These are phyloP conservation scores for Boletellus deceptivus DNA, from an alignment of 1,284 basidiomycete genomes.

Conservation along the genomic window DNA sequence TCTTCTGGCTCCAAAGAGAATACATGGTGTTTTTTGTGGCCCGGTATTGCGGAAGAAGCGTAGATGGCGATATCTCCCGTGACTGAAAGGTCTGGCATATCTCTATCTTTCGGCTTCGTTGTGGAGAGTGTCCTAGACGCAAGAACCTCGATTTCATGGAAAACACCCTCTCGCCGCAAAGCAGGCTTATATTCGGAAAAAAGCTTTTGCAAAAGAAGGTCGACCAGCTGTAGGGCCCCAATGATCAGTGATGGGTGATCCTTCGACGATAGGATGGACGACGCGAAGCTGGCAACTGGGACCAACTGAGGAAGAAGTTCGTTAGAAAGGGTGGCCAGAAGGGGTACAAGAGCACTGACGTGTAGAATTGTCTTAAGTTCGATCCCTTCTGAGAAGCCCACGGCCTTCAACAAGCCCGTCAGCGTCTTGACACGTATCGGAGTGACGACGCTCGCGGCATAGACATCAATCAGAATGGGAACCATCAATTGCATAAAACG, in stretches of 20 bases:
- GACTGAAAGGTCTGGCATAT: constrained; percentile 39
- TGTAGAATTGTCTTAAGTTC: constrained; percentile 74
- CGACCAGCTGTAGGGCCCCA: constrained; percentile 87
- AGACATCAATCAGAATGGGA: constrained; percentile 92
- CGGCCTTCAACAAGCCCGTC: constrained; percentile 82
- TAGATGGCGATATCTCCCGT: constrained; percentile 36
- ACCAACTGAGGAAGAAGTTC: constrained; percentile 57
- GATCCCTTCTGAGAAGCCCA: constrained; percentile 80
- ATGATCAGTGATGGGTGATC: constrained; percentile 86
- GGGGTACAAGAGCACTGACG: constrained; percentile 41
- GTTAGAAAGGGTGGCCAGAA: constrained; percentile 6
- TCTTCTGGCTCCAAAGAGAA: constrained; percentile 79
- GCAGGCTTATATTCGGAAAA: constrained; percentile 81
- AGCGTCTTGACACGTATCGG: constrained; percentile 86
- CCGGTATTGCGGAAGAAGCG: constrained; percentile 47
- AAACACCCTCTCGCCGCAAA: constrained; percentile 90
- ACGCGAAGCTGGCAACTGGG: constrained; percentile 89
- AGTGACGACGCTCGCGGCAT: constrained; percentile 87
- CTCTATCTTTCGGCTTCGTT: constrained; percentile 53
- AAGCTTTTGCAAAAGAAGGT: constrained; percentile 81
- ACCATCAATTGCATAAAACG: constrained; percentile 85
- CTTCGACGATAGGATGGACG: constrained; percentile 87
- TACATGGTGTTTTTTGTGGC: constrained; percentile 65
- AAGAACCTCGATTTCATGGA: constrained; percentile 84
- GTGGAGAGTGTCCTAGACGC: constrained; percentile 61